These are phyloP conservation scores for Stenocarpella maydis DNA, from an alignment of 2,329 filamentous ascomycete species.

Conservation along the genomic window DNA sequence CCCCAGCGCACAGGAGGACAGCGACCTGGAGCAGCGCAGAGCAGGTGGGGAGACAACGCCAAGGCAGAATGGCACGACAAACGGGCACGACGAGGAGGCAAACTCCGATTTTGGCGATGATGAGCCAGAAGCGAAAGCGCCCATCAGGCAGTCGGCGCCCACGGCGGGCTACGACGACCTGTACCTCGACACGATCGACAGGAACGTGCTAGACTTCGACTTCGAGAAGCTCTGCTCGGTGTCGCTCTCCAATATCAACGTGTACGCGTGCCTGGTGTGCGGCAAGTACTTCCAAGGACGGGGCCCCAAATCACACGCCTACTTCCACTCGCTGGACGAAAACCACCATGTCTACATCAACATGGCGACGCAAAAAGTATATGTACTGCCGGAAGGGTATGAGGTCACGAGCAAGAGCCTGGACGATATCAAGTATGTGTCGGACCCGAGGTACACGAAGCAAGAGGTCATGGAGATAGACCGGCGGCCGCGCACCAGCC, in stretches of 20 bases:
- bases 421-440: conserved; percentile 98
- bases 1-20: conserved; percentile 42
- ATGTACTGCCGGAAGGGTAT: conserved; percentile 94
- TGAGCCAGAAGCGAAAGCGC: conserved; percentile 50
- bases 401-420: conserved; percentile 94
- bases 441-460: conserved; percentile 85
- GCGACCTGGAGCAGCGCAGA: conserved; percentile 44
- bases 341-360: conserved; percentile 99
- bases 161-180: conserved; percentile 92
- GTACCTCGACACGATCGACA: conserved; percentile 96
- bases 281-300: conserved; percentile 98
- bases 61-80: conserved; percentile 38
- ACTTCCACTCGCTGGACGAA: conserved; percentile 95
- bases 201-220: conserved; percentile 93
- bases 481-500: conserved; percentile 67
- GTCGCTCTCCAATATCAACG: conserved; percentile 96
- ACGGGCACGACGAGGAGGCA: conserved; percentile 46
- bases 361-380: conserved; percentile 91
- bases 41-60: conserved; percentile 24
- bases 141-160: conserved; percentile 77
- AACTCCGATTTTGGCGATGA: conserved; percentile 50
- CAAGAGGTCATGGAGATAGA: conserved; percentile 84
- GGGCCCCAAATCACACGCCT: conserved; percentile 93
- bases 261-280: conserved; percentile 96
- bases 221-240: conserved; percentile 99